These are phyloP conservation scores for Aspergillus viridinutans DNA, from an alignment of 2,329 filamentous ascomycete genomes.

Conservation along the genomic window DNA sequence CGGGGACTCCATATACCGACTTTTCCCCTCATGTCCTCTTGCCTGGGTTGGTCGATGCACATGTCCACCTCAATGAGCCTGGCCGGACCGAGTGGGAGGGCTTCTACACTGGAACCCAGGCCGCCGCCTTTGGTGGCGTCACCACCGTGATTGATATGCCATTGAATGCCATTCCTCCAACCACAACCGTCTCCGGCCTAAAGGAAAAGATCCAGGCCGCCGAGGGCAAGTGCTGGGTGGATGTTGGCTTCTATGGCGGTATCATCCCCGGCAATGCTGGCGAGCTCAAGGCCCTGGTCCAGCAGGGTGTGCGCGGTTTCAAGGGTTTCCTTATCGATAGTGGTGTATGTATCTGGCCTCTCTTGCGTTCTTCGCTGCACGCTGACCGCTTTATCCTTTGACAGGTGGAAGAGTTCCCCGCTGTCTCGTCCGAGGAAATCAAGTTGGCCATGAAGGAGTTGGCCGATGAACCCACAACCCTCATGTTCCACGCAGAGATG, in stretches of 20 bases:
- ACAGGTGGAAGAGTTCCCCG: constrained; percentile 91
- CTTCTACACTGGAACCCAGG: constrained; percentile 89
- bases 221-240: constrained; percentile 88
- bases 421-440: constrained; percentile 77
- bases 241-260: constrained; percentile 97
- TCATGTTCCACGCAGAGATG: constrained; percentile 99
- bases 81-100: constrained; percentile 98
- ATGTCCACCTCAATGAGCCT: constrained; percentile 96
- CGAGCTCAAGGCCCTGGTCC: constrained; percentile 74
- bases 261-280: constrained; percentile 83
- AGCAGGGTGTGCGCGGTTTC: constrained; percentile 86
- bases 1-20: constrained; percentile 70
- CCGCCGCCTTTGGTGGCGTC: constrained; percentile 90
- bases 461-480: constrained; percentile 74
- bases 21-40: constrained; percentile 80
- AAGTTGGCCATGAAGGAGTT: constrained; percentile 74
- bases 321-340: constrained; percentile 98
- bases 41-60: constrained; percentile 90
- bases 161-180: constrained; percentile 92
- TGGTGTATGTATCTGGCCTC: constrained; percentile 60
- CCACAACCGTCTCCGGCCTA: constrained; percentile 78
- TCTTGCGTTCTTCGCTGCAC: background rate
- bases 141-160: constrained; percentile 98
- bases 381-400: constrained; percentile 7
- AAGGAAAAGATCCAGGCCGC: constrained; percentile 82